Evolutionary conservation across 2,329 filamentous ascomycete species (phyloP).

Genomic region (Dothistroma pini): DNA sequence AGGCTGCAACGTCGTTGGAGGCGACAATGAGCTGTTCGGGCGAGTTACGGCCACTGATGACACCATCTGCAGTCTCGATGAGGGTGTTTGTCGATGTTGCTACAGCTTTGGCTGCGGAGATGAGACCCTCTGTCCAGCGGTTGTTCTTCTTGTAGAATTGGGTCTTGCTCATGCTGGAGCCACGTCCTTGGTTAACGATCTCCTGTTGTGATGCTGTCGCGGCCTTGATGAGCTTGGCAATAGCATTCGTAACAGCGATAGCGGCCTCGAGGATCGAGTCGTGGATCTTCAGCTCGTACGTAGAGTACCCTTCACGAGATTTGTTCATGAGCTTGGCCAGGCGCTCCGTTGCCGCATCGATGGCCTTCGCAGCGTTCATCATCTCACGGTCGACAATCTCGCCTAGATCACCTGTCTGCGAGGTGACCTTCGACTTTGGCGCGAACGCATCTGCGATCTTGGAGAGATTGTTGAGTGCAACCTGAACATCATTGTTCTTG

Average conservation of each 20-base stretch:
- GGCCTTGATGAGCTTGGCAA: conserved; percentile 90
- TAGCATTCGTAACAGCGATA: conserved; percentile 88
- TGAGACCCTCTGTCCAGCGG: conserved; percentile 95
- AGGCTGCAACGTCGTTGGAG: conserved; percentile 93
- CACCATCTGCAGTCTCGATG: conserved; percentile 96
- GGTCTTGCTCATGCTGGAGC: conserved; percentile 68
- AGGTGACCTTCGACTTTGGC: conserved; percentile 78
- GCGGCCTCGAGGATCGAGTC: conserved; percentile 93
- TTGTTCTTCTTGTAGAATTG: conserved; percentile 99
- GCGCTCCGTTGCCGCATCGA: conserved; percentile 84
- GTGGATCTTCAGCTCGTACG: conserved; percentile 93
- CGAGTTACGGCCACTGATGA: conserved; percentile 85
- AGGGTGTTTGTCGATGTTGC: conserved; percentile 90
- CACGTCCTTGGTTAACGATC: conserved; percentile 89
- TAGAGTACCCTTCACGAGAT: conserved; percentile 90
- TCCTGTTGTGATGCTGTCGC: conserved; percentile 91
- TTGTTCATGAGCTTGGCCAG: conserved; percentile 93
- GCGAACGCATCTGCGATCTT: conserved; percentile 91
- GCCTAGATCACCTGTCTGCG: conserved; percentile 78
- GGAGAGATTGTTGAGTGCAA: conserved; percentile 87
- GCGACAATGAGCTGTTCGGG: conserved; percentile 97
- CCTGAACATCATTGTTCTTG: conserved; percentile 93
- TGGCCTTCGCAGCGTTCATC: conserved; percentile 89
- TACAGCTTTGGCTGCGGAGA: conserved; percentile 95
- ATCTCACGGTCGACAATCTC: conserved; percentile 91